phyloP scores from a whole-genome alignment of 1,139 yeast genomes.

The Yamadazyma taylorii region DNA sequence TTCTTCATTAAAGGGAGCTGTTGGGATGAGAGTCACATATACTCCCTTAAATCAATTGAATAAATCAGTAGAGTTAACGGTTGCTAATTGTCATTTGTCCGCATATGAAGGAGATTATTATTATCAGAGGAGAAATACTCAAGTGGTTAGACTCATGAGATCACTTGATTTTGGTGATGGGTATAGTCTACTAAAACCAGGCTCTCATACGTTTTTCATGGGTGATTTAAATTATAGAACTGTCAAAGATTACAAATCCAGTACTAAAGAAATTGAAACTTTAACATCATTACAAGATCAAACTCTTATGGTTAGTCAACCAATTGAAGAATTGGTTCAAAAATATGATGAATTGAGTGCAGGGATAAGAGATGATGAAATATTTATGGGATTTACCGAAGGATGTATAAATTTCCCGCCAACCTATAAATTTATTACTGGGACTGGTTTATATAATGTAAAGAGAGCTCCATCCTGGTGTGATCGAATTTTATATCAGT shows the following conservation, averaged over 20 bases:
- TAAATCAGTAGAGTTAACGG: slow-evolving; percentile 46
- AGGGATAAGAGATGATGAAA: slow-evolving; percentile 43
- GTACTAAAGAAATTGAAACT: slow-evolving; percentile 16
- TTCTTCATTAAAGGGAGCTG: slow-evolving; percentile 76
- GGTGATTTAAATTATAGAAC: slow-evolving; percentile 86
- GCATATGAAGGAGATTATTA: slow-evolving; percentile 70
- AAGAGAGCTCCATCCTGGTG: slow-evolving; percentile 87
- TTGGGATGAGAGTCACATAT: slow-evolving; percentile 52
- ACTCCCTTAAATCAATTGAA: slow-evolving; percentile 21
- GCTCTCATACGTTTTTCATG: slow-evolving; percentile 63
- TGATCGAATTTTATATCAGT: slow-evolving; percentile 68
- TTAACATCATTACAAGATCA: slow-evolving; percentile 28
- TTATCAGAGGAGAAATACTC: slow-evolving; percentile 50
- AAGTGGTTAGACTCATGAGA: slow-evolving; percentile 50
- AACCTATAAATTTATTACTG: slow-evolving; percentile 65
- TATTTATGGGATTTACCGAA: slow-evolving; percentile 66
- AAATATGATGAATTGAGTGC: slow-evolving; percentile 60
- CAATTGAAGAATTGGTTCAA: slow-evolving; percentile 25
- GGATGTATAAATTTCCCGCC: slow-evolving; percentile 63
- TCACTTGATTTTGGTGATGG: slow-evolving; percentile 63
- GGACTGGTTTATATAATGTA: slow-evolving; percentile 50
- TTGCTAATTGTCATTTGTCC: slow-evolving; percentile 68
- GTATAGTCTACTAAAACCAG: slow-evolving; percentile 53
- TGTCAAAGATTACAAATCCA: slow-evolving; percentile 27
- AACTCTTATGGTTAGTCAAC: slow-evolving; percentile 12